These are phyloP conservation scores for Solanum pimpinellifolium DNA, from an alignment of 257 asterid genomes.

Conservation along the genomic window DNA sequence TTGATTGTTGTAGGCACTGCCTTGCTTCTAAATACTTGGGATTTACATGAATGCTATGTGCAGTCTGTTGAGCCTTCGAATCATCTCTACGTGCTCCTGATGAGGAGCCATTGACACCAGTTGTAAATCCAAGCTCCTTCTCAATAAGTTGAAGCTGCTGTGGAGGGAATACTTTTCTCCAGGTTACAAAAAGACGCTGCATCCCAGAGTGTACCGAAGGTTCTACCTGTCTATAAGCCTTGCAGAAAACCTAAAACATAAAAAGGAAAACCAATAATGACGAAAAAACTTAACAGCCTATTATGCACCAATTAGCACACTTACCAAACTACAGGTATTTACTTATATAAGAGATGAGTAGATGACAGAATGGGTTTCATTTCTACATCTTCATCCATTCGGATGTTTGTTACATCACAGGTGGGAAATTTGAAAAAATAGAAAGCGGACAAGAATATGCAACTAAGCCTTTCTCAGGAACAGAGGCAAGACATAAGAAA, in stretches of 20 bases:
- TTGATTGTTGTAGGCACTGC: constrained; percentile 53
- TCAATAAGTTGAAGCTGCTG: constrained; percentile 65
- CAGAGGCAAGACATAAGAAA: not conserved
- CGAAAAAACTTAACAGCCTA: not conserved
- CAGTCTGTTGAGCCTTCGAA: constrained; percentile 63
- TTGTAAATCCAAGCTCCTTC: constrained; percentile 67
- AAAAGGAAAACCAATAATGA: not conserved
- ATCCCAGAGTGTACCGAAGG: constrained; percentile 60
- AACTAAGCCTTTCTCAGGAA: not conserved
- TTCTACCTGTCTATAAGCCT: constrained; percentile 74
- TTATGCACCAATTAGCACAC: not conserved
- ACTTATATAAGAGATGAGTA: not conserved
- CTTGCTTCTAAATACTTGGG: constrained; percentile 87
- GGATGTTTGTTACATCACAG: not conserved
- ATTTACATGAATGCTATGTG: constrained; percentile 76
- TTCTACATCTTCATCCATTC: not conserved
- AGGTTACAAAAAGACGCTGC: constrained; percentile 89
- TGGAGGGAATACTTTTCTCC: constrained; percentile 78
- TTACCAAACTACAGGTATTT: not conserved
- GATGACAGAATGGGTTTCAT: not conserved
- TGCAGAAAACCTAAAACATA: constrained; percentile 59
- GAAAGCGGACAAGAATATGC: not conserved
- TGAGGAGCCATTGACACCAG: constrained; percentile 46
- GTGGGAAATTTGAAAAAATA: not conserved
- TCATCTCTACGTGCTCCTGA: constrained; percentile 39